A percentile compares a stretch with the other conserved stretches of the same genome.
phyloP scores from a whole-genome alignment of 2,329 filamentous ascomycete species.

The Microcyclosporella mali region DNA sequence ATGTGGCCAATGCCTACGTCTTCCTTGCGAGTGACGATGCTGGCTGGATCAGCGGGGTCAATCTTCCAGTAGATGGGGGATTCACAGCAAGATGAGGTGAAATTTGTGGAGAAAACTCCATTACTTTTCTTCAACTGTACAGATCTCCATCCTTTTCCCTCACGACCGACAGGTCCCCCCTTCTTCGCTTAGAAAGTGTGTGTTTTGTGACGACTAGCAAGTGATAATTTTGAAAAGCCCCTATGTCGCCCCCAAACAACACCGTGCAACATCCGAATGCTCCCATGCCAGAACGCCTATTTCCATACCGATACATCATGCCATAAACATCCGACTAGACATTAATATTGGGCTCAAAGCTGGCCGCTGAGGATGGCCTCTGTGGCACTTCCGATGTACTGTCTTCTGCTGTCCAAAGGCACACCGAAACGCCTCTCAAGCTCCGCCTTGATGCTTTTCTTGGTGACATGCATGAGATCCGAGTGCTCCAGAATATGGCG shows the following conservation, averaged over 20 bases:
- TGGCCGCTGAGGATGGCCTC: slow-evolving; percentile 39
- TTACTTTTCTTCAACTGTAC: too few species aligned
- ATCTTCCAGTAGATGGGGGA: slow-evolving; percentile 16
- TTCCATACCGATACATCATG: too few species aligned
- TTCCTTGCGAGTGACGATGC: slow-evolving; percentile 21
- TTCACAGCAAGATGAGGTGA: slow-evolving; percentile 9
- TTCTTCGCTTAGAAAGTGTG: too few species aligned
- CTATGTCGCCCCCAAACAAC: too few species aligned
- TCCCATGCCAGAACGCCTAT: too few species aligned
- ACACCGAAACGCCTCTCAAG: slow-evolving; percentile 86
- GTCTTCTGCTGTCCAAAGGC: slow-evolving; percentile 75
- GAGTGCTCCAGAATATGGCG: slow-evolving; percentile 85
- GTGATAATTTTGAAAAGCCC: too few species aligned
- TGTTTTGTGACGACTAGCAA: too few species aligned
- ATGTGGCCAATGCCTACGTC: slow-evolving; percentile 19
- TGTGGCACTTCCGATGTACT: slow-evolving; percentile 63
- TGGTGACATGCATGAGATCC: slow-evolving; percentile 95
- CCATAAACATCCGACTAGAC: too few species aligned
- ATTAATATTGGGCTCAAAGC: slow-evolving; percentile 22
- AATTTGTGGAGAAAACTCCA: background rate
- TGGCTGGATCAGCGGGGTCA: slow-evolving; percentile 17
- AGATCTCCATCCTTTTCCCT: too few species aligned
- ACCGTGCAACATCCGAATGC: too few species aligned
- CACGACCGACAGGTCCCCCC: too few species aligned
- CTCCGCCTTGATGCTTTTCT: slow-evolving; percentile 95